These are phyloP conservation scores for Hypoxylon fragiforme DNA, from an alignment of 495 filamentous ascomycete species.

Conservation along the genomic window DNA sequence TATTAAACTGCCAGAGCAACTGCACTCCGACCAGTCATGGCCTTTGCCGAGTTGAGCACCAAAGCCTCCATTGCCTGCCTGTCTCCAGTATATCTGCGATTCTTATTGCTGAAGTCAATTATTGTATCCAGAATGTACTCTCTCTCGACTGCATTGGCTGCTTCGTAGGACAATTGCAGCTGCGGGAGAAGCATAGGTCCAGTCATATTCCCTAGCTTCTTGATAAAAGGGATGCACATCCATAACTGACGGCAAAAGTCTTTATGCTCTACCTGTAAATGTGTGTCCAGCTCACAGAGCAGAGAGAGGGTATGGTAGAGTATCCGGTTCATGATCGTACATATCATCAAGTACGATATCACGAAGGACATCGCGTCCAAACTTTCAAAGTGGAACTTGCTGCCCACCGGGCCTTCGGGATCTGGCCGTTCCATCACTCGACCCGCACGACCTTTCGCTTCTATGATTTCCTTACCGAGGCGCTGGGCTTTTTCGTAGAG, in stretches of 20 bases:
- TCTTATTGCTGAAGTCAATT: too few relatives aligned
- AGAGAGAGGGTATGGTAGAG: neutral
- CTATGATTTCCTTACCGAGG: conserved; percentile 5
- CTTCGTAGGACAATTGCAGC: conserved; percentile 17
- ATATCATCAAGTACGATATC: conserved; percentile 19
- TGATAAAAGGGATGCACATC: conserved; percentile 24
- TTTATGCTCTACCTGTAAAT: conserved; percentile 6
- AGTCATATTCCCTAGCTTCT: neutral
- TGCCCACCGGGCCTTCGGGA: conserved; percentile 2
- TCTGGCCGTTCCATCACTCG: conserved; percentile 8
- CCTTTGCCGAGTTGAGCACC: too few relatives aligned
- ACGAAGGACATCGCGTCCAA: conserved; percentile 10
- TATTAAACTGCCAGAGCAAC: too few relatives aligned
- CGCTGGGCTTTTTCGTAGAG: neutral
- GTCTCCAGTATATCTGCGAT: too few relatives aligned
- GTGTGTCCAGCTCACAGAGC: neutral
- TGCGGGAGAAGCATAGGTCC: neutral
- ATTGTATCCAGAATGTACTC: conserved; percentile 16
- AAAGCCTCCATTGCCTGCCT: too few relatives aligned
- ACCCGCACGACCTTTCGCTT: neutral
- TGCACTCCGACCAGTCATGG: too few relatives aligned
- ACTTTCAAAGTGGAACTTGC: conserved; percentile 13
- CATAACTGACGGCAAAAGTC: conserved; percentile 8
- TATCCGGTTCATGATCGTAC: conserved; percentile 11
- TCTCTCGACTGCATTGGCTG: conserved; percentile 8